Evolutionary conservation across 1,284 basidiomycete genomes (phyloP).

Genomic region (Sanguinoderma infundibulare): DNA sequence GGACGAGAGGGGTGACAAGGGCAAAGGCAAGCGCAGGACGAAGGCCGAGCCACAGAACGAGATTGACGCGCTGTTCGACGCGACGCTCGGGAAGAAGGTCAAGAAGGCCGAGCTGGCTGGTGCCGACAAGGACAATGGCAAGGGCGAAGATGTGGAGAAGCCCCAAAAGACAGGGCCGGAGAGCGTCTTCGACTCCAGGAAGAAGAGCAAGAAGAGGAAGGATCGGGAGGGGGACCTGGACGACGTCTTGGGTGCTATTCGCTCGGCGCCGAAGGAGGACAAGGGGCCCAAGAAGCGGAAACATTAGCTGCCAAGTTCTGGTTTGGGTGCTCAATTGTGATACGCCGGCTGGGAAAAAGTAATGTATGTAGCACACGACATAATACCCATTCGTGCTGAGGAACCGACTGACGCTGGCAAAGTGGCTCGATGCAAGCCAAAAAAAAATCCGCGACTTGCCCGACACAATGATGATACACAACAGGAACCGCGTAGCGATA

Average conservation of each 20-base stretch:
- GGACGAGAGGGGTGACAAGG: conserved; percentile 20
- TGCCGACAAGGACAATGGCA: not conserved
- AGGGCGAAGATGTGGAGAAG: not conserved
- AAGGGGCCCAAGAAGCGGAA: conserved; percentile 33
- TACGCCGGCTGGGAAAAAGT: not conserved
- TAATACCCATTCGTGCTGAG: not conserved
- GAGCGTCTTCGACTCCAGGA: conserved; percentile 1
- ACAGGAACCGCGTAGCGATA: not conserved
- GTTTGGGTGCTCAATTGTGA: not conserved
- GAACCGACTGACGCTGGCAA: not conserved
- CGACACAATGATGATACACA: not conserved
- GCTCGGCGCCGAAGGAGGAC: conserved; percentile 44
- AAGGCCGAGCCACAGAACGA: conserved; percentile 51
- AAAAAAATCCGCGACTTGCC: not conserved
- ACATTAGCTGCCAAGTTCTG: conserved; percentile 14
- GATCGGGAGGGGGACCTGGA: conserved; percentile 32
- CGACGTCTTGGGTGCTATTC: conserved; percentile 49
- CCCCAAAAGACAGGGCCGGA: not conserved
- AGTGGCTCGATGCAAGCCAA: not conserved
- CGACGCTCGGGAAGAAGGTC: conserved; percentile 56
- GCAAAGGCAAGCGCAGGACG: conserved; percentile 31
- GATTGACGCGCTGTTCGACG: conserved; percentile 73
- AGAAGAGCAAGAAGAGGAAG: conserved; percentile 27
- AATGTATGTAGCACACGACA: not conserved
- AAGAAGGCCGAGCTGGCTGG: conserved; percentile 52